A percentile compares a stretch with the other conserved stretches of the same genome.
Evolutionary conservation across 2,329 filamentous ascomycete genomes (phyloP).

Genomic region (Xylaria sp.): DNA sequence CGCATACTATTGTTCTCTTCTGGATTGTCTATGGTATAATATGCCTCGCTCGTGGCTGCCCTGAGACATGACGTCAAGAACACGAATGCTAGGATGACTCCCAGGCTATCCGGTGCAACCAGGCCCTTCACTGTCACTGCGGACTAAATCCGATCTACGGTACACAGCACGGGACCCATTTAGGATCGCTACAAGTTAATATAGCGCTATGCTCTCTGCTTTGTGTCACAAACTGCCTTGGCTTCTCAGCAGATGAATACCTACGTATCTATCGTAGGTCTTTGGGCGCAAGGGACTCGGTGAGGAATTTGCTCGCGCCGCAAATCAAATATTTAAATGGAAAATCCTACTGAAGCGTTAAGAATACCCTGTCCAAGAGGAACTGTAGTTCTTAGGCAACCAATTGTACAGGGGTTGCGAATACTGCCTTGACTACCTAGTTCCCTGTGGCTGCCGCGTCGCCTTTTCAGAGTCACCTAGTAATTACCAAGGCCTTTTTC

Average conservation of each 20-base stretch:
- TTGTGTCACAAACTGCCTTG: conserved; percentile 3
- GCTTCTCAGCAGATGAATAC: neutral
- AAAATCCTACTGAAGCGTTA: conserved; percentile 1
- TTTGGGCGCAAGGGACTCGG: conserved; percentile 2
- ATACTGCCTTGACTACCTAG: neutral
- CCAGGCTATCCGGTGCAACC: conserved; percentile 24
- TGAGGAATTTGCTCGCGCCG: neutral
- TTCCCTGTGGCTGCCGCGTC: neutral
- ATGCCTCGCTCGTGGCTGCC: conserved; percentile 19
- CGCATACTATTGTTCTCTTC: conserved; percentile 5
- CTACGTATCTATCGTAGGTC: neutral
- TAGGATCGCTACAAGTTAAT: neutral
- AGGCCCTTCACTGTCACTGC: conserved; percentile 9
- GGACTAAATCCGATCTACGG: conserved; percentile 16
- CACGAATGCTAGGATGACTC: conserved; percentile 24
- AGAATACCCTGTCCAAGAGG: neutral
- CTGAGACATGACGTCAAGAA: conserved; percentile 19
- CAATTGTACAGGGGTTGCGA: conserved; percentile 7
- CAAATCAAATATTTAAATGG: conserved; percentile 6
- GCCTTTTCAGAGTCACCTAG: neutral
- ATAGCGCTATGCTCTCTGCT: conserved; percentile 15
- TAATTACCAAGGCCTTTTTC: neutral
- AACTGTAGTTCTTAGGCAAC: conserved; percentile 1
- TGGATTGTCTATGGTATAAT: neutral
- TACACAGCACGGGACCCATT: conserved; percentile 8